Evolutionary conservation across 2,329 filamentous ascomycete genomes (phyloP), one percentile per base, ranked within the genome.

Genomic region (Fusarium illudens): DNA sequence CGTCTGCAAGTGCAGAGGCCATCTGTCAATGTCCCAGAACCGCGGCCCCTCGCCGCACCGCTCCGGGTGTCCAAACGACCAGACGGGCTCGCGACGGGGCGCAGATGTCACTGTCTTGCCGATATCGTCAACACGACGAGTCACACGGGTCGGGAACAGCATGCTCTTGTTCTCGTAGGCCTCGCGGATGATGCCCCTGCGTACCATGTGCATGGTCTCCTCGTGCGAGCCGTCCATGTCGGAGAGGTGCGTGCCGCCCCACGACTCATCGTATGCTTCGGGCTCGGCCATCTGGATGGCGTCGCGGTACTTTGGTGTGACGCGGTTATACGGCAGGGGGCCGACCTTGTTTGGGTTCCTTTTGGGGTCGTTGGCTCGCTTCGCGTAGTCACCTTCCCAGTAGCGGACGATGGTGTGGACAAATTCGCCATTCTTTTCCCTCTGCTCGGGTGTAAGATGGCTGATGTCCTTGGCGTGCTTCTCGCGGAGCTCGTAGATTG

Each of bases 1-100:
- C 7, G 62, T 73, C 66, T 84, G 81, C 54, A 81, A 71, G 25
- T 79, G 69, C 19, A 81, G 42, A 33, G 84, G 84, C 84, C 84
- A 87, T 36, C 83, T 79, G 69, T 82, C 77, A 44, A 86, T 73
- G 64, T 76, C 73, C 75, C 84, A 86, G 71, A 79, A 86, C 6
- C 71, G 65, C 46, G 53, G 68, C 50, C 49, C 67, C 8, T 48
- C 59, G 30, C 25, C 58, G 20, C 63, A 69, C 6, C 64, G 66
- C 17, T 57, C 66, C 19, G 75, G 68, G 29, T 75, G 73, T 4
- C 67, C 76, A 70, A 78, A 78, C 10, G 74, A 66, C 76, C 76
- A 78, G 19, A 77, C 51, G 5, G 75, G 65, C 57, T 80, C 75
- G 57, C 76, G 69, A 20, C 70, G 71, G 12, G 58, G 67, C 10